Evolutionary conservation across 2,329 filamentous ascomycete species (phyloP).

Genomic region (Colletotrichum tropicicola): DNA sequence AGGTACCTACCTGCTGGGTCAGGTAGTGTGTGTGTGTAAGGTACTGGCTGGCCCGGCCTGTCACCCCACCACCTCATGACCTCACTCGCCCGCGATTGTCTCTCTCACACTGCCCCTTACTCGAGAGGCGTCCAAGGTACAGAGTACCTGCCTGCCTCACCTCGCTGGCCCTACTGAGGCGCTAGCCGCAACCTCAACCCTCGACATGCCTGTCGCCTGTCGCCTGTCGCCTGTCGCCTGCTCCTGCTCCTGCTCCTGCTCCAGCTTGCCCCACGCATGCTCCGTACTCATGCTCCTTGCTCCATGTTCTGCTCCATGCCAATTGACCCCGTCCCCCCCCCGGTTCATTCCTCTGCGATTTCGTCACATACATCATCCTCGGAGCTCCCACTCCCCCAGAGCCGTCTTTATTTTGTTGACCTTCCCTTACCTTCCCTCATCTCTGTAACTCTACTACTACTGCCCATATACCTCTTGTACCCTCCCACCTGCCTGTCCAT

Average conservation of each 20-base stretch:
- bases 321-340: constrained; percentile 22
- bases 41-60: no score
- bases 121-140: background rate
- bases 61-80: constrained; percentile 27
- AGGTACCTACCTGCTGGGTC: no score
- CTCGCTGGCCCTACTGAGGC: background rate
- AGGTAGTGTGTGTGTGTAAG: no score
- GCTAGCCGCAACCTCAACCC: background rate
- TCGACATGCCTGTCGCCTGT: no score
- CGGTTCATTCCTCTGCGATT: constrained; percentile 26
- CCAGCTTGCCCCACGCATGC: constrained; percentile 18
- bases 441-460: no score
- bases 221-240: no score
- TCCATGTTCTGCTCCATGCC: constrained; percentile 26
- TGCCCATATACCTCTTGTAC: background rate
- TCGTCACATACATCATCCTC: constrained; percentile 30
- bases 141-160: no score
- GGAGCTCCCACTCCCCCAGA: constrained; percentile 16
- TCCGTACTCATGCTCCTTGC: constrained; percentile 10
- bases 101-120: no score
- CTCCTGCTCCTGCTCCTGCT: constrained; percentile 1
- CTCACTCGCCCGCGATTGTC: constrained; percentile 1
- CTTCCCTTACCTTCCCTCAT: background rate
- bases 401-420: constrained; percentile 1
- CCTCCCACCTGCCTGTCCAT: background rate